These are phyloP conservation scores for Rhododendron ovatum DNA, from an alignment of 148 eudicot genomes.

Conservation along the genomic window DNA sequence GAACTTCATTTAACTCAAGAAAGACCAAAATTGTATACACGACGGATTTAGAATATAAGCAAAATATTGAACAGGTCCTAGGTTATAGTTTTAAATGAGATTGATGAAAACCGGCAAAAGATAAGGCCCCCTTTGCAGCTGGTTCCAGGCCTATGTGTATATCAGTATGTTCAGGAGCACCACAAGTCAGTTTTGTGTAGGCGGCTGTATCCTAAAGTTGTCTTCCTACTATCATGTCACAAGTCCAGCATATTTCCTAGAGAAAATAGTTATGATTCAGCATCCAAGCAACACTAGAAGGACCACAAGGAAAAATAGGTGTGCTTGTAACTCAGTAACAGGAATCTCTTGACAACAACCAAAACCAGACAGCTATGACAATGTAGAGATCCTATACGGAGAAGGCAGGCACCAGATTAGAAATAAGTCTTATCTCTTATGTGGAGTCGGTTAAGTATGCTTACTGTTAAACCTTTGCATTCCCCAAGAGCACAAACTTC, in stretches of 20 bases:
- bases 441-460: conserved; percentile 6
- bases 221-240: background rate
- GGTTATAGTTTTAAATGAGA: background rate
- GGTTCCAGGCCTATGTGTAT: background rate
- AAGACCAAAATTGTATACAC: background rate
- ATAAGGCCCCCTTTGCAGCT: background rate
- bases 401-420: background rate
- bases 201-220: background rate
- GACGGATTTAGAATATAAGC: background rate
- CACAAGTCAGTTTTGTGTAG: background rate
- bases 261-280: background rate
- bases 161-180: background rate
- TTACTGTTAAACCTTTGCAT: conserved; percentile 64
- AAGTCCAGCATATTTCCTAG: background rate
- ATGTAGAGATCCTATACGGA: background rate
- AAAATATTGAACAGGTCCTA: background rate
- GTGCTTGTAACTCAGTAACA: background rate
- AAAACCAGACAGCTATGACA: background rate
- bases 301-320: background rate
- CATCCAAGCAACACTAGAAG: background rate
- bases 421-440: background rate
- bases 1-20: conserved; percentile 2
- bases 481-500: conserved; percentile 49
- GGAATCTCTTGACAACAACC: background rate
- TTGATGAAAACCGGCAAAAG: background rate